Base-by-base conservation (phyloP, 805 yeast genomes). In the Teunomyces atbi region DNA sequence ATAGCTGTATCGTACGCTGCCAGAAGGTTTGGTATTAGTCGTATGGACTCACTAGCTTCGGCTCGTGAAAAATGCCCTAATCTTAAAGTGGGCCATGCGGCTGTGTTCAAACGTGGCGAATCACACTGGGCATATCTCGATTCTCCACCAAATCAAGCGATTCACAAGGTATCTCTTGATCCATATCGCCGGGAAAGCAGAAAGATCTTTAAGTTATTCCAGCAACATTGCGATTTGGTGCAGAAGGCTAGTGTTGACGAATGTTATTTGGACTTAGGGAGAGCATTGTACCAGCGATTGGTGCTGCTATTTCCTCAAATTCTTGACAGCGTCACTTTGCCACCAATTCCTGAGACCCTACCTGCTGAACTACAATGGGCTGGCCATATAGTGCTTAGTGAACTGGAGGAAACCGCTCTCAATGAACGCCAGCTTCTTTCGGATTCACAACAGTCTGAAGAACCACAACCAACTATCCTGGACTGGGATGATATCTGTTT, bases 241-340 rank as follows among this genome's bases (percentile, higher is more conserved):
- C 96, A 94, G 62, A 91, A 91, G 66, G 98, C 97, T 0, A 89
- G 97, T 66, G 94, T 91, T 15, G 99, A 94, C 66, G 99, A 94
- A 66, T 83, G 90, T 41, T 94, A 86, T 60, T 53, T 94, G 54
- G 97, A 94, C 65, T 63, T 94, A 34, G 96, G 97, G 0, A 69
- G 86, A 32, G 54, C 79, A 19, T 79, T 89, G 0, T 75, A 78
- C 54, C 48, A 61, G 1, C 66, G 60, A 42, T 62, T 82, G 8
- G 39, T 73, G 2, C 66, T 65, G 10, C 32, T 64, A 2, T 77
- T 78, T 42, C 92, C 95, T 0, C 58, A 67, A 6, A 49, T 83
- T 13, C 30, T 33, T 2, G 45, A 35, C 0, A 55, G 60, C 4
- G 68, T 57, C 3, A 27, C 23, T 2, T 57, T 84, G 30, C 87